These are phyloP conservation scores for Tetrahymena malaccensis DNA, from an alignment of 73 alveolate genomes.

Conservation along the genomic window DNA sequence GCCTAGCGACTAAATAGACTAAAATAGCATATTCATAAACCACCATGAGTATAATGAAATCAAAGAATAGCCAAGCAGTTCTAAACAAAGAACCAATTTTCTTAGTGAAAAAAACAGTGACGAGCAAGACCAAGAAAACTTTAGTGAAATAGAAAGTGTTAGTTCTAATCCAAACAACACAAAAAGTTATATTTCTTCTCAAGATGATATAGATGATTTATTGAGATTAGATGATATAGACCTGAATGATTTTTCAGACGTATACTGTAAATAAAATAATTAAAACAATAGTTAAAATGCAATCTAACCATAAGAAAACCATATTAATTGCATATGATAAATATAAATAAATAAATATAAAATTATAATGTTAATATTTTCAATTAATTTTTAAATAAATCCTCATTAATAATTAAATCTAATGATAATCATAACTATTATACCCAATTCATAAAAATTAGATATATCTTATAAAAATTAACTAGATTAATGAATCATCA, in stretches of 20 bases:
- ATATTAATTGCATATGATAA: neutral
- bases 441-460: no score
- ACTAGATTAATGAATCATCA: no score
- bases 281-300: neutral
- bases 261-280: neutral
- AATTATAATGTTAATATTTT: no score
- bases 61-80: neutral
- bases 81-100: neutral
- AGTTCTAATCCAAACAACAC: neutral
- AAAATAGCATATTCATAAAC: neutral
- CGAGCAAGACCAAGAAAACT: neutral
- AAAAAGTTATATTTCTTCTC: neutral
- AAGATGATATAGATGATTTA: neutral
- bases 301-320: no score
- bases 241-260: neutral
- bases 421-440: no score
- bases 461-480: no score
- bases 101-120: neutral
- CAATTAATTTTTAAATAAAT: neutral
- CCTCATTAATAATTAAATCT: neutral
- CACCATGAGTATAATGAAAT: neutral
- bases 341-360: no score
- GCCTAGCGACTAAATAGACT: neutral
- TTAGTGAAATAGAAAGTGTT: neutral
- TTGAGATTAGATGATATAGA: neutral